A percentile compares a stretch with the other conserved stretches of the same genome.
Evolutionary conservation across 805 yeast species (phyloP).

Genomic region (Sungouiella blattae): DNA sequence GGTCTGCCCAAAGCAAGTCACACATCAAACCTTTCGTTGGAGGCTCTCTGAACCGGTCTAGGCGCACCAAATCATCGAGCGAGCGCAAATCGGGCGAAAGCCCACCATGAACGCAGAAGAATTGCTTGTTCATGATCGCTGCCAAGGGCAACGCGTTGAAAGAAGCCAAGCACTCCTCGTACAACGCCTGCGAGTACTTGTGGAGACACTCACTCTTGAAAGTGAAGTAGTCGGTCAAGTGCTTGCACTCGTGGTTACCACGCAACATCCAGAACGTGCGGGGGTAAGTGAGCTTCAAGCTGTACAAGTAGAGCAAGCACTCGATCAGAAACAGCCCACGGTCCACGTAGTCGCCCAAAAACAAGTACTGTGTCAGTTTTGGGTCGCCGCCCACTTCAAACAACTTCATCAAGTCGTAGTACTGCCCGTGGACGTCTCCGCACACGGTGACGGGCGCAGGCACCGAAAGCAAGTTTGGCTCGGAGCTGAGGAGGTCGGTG

Average conservation of each 20-base stretch:
- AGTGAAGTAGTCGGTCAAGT: constrained; percentile 90
- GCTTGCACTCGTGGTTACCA: constrained; percentile 94
- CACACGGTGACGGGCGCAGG: constrained; percentile 95
- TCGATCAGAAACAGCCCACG: constrained; percentile 90
- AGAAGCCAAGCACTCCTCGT: constrained; percentile 69
- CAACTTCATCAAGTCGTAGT: constrained; percentile 80
- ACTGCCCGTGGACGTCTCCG: constrained; percentile 98
- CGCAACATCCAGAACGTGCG: constrained; percentile 74
- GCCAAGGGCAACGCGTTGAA: constrained; percentile 89
- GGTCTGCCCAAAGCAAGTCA: constrained; percentile 95
- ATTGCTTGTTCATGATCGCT: constrained; percentile 90
- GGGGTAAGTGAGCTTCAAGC: constrained; percentile 76
- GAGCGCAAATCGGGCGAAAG: constrained; percentile 78
- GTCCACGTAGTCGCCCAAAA: constrained; percentile 93
- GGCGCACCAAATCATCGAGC: constrained; percentile 60
- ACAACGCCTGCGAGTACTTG: constrained; percentile 65
- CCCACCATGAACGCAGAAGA: constrained; percentile 96
- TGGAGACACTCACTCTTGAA: constrained; percentile 87
- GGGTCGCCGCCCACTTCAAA: constrained; percentile 96
- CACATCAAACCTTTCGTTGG: constrained; percentile 94
- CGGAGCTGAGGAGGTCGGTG: constrained; percentile 56
- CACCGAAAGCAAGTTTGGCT: constrained; percentile 75
- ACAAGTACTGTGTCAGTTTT: constrained; percentile 66
- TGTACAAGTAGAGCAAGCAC: constrained; percentile 68
- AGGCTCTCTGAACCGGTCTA: constrained; percentile 86